A percentile compares a stretch with the other conserved stretches of the same genome.
Conservation (phyloP, 805 yeast genomes). For the Zygoascus flipseniorum region DNA sequence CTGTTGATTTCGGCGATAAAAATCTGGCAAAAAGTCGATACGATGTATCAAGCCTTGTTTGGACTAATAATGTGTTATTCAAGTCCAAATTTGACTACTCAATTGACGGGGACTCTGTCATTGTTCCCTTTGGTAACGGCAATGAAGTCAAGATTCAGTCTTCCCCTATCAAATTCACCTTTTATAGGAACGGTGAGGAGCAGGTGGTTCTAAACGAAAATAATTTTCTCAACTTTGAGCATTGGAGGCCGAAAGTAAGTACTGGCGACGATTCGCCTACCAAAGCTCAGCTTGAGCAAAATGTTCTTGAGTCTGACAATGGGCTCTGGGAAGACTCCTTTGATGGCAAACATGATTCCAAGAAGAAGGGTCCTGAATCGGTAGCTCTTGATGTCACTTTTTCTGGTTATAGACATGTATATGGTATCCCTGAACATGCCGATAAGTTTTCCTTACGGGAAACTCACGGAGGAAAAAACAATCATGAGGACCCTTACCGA, state of each 20-base stretch:
- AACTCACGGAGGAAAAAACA: constrained; percentile 36
- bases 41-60: constrained; percentile 52
- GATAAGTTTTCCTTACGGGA: constrained; percentile 67
- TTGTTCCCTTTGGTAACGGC: constrained; percentile 28
- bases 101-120: not conserved
- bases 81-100: not conserved
- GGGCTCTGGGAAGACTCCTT: constrained; percentile 68
- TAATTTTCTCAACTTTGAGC: constrained; percentile 73
- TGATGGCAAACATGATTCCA: constrained; percentile 54
- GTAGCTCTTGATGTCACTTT: constrained; percentile 72
- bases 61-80: constrained; percentile 34
- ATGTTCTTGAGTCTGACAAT: constrained; percentile 43
- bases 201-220: constrained; percentile 61
- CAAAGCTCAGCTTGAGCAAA: constrained; percentile 22
- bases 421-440: constrained; percentile 97
- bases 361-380: constrained; percentile 73
- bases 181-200: constrained; percentile 37
- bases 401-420: constrained; percentile 51
- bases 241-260: constrained; percentile 50
- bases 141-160: constrained; percentile 37
- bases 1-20: constrained; percentile 23
- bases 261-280: constrained; percentile 10
- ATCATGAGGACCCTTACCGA: constrained; percentile 64
- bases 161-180: constrained; percentile 42
- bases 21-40: constrained; percentile 35